Percentiles rank a stretch among this genome's conserved stretches.
These are phyloP conservation scores for Scheffersomyces ergatensis DNA, from an alignment of 805 yeast species.

Conservation along the genomic window DNA sequence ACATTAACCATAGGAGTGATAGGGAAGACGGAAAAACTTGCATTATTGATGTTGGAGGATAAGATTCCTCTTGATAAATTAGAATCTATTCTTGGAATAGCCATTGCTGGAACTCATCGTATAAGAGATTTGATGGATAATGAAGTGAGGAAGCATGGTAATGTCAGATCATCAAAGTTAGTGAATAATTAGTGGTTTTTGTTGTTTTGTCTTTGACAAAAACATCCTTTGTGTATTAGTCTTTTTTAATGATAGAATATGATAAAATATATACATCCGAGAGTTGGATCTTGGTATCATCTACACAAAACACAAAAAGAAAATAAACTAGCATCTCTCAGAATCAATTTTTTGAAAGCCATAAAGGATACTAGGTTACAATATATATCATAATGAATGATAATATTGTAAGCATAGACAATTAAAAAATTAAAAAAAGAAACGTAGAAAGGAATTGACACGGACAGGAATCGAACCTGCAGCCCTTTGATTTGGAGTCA, in stretches of 20 bases:
- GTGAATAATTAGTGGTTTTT: background rate
- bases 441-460: conserved; percentile 32
- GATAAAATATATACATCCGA: too few species aligned
- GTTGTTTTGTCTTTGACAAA: too few species aligned
- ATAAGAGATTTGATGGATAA: conserved; percentile 83
- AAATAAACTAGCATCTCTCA: too few species aligned
- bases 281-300: too few species aligned
- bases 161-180: conserved; percentile 24
- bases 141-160: conserved; percentile 76
- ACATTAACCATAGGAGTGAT: conserved; percentile 78
- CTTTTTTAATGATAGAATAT: too few species aligned
- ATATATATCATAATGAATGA: too few species aligned
- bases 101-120: conserved; percentile 83
- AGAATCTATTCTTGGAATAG: conserved; percentile 73
- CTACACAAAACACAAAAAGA: too few species aligned
- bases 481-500: conserved; percentile 67
- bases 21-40: conserved; percentile 77
- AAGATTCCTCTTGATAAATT: conserved; percentile 80
- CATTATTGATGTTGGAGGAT: conserved; percentile 75
- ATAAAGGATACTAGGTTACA: too few species aligned
- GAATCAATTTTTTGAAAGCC: too few species aligned
- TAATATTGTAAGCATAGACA: too few species aligned
- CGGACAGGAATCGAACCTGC: conserved; percentile 89
- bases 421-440: too few species aligned
- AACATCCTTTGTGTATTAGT: too few species aligned